phyloP scores from a whole-genome alignment of 148 eudicot species.

The Fagopyrum esculentum region DNA sequence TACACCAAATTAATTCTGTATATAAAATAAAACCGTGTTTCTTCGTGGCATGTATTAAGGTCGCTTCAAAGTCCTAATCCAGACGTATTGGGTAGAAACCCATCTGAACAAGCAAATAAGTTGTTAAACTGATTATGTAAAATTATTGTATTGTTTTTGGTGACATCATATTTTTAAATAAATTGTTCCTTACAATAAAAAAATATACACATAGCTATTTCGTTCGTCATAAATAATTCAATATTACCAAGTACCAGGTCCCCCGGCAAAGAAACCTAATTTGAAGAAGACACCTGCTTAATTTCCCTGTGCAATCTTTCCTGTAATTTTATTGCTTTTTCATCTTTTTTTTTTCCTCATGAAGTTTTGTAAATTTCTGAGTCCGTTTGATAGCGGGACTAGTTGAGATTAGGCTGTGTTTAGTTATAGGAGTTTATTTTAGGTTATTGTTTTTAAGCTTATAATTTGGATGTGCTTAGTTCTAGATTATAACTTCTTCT shows the following conservation, averaged over 20 bases:
- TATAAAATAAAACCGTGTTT: constrained; percentile 3
- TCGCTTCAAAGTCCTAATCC: constrained; percentile 12
- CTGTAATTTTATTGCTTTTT: background rate
- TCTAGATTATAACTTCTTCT: no score
- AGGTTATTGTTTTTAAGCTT: no score
- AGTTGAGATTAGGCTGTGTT: no score
- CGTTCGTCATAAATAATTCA: background rate
- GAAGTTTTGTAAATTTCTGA: no score
- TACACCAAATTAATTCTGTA: constrained; percentile 5
- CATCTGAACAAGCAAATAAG: constrained; percentile 13
- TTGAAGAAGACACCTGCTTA: background rate
- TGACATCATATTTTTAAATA: background rate
- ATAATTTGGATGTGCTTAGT: no score
- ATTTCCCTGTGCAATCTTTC: background rate
- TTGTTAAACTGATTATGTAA: constrained; percentile 14
- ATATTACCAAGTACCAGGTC: background rate
- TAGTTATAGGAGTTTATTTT: no score
- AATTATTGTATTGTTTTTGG: background rate
- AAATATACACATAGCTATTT: background rate
- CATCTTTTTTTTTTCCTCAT: background rate
- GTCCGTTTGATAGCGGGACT: no score
- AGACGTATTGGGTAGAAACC: constrained; percentile 15
- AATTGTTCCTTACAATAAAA: background rate
- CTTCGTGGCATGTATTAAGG: constrained; percentile 12
- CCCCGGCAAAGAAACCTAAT: background rate